Evolutionary conservation across 345 rosid species (phyloP).

Genomic region (Litchi chinensis): DNA sequence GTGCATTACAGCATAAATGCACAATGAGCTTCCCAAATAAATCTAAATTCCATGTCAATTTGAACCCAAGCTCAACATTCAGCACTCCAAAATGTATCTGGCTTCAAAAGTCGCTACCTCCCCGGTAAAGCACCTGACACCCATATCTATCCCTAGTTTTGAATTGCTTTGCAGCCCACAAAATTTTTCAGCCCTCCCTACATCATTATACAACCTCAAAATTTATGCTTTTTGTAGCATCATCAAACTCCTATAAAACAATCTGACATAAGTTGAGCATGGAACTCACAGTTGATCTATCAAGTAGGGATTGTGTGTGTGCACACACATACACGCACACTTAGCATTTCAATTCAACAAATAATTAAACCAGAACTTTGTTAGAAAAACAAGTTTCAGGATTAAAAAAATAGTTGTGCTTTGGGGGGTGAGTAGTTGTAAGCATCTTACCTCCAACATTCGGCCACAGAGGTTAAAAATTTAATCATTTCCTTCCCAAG

Average conservation of each 20-base stretch:
- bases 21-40: too few species aligned
- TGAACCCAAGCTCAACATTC: not conserved
- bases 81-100: not conserved
- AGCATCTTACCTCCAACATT: constrained; percentile 28
- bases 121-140: not conserved
- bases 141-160: not conserved
- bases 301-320: too few species aligned
- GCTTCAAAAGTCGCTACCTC: not conserved
- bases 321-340: not conserved
- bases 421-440: not conserved
- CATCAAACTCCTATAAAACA: not conserved
- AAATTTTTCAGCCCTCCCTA: not conserved
- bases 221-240: not conserved
- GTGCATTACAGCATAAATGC: not conserved
- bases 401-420: not conserved
- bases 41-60: too few species aligned
- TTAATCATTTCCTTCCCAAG: constrained; percentile 15
- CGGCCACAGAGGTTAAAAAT: constrained; percentile 9
- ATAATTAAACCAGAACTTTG: not conserved
- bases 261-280: not conserved
- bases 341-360: not conserved
- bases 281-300: not conserved
- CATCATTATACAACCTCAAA: not conserved
- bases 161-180: not conserved
- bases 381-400: not conserved